Evolutionary conservation across 1,284 basidiomycete species (phyloP).

Genomic region (Schizophyllum amplum): DNA sequence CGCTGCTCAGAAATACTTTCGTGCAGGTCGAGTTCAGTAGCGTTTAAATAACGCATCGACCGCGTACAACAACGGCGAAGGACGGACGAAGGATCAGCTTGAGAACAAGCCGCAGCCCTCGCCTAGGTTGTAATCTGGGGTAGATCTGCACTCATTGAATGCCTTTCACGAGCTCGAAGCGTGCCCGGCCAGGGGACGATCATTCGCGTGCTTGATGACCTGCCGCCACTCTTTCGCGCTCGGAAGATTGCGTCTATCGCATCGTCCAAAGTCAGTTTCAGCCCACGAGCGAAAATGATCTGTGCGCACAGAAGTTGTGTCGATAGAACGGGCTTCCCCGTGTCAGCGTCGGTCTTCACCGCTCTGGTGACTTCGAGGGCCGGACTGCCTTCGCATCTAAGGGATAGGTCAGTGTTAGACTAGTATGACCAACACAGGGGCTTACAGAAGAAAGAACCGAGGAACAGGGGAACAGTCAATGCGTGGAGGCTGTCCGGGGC

Average conservation of each 20-base stretch:
- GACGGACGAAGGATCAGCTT: too few relatives aligned
- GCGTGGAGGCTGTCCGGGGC: slow-evolving; percentile 18
- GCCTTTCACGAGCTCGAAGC: too few relatives aligned
- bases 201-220: slow-evolving; percentile 21
- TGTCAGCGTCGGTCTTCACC: slow-evolving; percentile 46
- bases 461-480: slow-evolving; percentile 63
- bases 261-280: slow-evolving; percentile 3
- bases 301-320: slow-evolving; percentile 31
- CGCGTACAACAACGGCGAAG: not conserved
- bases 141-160: too few relatives aligned
- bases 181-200: slow-evolving; percentile 5
- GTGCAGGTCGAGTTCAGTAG: too few relatives aligned
- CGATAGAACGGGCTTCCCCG: slow-evolving; percentile 59
- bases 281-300: slow-evolving; percentile 7
- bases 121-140: too few relatives aligned
- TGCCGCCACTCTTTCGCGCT: slow-evolving; percentile 48
- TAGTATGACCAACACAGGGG: not conserved
- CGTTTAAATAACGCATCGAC: too few relatives aligned
- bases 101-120: too few relatives aligned
- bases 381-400: slow-evolving; percentile 53
- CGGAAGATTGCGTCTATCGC: slow-evolving; percentile 30
- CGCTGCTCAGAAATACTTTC: too few relatives aligned
- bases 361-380: slow-evolving; percentile 65
- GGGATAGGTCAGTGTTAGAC: slow-evolving; percentile 4
- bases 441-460: slow-evolving; percentile 64